Evolutionary conservation across 2,329 filamentous ascomycete genomes (phyloP).

Genomic region (Diaporthe capsici): DNA sequence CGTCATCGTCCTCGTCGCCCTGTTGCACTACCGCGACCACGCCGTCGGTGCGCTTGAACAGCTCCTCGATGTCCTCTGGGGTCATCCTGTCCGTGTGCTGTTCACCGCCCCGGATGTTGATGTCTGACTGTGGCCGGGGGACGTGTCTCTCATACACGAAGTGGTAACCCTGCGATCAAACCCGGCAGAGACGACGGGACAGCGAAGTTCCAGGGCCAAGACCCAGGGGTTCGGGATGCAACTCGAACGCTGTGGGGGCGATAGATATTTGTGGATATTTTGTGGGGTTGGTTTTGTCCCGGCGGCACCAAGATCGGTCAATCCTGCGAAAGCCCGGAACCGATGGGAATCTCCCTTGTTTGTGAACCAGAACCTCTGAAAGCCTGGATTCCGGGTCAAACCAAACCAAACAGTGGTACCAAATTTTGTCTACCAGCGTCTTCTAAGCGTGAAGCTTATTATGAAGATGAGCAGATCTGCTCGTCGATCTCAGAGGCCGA

Average conservation of each 20-base stretch:
- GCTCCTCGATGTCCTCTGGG: constrained; percentile 54
- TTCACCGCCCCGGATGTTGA: constrained; percentile 3
- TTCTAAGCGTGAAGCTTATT: neutral
- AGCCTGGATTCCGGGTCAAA: neutral
- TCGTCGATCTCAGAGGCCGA: neutral
- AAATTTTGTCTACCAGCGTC: neutral
- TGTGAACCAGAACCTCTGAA: neutral
- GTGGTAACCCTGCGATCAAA: constrained; percentile 26
- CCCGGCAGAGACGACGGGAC: constrained; percentile 27
- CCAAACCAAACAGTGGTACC: constrained; percentile 10
- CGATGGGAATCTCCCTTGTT: constrained; percentile 21
- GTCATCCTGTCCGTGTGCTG: constrained; percentile 47
- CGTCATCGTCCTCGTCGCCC: constrained; percentile 47
- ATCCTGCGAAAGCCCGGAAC: constrained; percentile 23
- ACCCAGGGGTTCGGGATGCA: constrained; percentile 25
- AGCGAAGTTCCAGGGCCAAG: constrained; percentile 8
- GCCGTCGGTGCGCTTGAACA: constrained; percentile 53
- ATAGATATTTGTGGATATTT: constrained; percentile 25
- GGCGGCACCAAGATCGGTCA: constrained; percentile 18
- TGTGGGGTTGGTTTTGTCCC: constrained; percentile 9
- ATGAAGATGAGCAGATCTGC: neutral
- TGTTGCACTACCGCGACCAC: constrained; percentile 45
- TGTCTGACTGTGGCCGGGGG: constrained; percentile 17
- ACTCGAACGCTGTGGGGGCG: constrained; percentile 4
- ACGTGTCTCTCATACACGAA: constrained; percentile 9